These are phyloP conservation scores for Kodamaea jinghongensis DNA, from an alignment of 805 yeast genomes.

Conservation along the genomic window DNA sequence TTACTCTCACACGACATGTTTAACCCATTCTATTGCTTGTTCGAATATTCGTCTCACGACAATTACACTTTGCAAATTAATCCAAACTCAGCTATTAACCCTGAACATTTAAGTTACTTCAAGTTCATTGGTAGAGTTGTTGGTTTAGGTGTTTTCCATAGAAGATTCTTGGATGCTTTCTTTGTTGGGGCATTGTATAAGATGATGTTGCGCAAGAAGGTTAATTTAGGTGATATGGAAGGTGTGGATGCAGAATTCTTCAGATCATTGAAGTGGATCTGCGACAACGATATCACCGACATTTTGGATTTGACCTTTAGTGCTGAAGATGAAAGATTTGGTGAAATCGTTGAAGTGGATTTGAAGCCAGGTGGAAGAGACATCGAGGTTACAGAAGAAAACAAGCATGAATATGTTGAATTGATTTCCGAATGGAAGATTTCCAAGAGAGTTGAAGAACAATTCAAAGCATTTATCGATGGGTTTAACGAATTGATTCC, in stretches of 20 bases:
- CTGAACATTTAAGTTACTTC: slow-evolving; percentile 97
- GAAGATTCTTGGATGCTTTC: slow-evolving; percentile 96
- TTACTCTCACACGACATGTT: slow-evolving; percentile 97
- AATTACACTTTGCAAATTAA: slow-evolving; percentile 96
- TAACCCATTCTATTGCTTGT: slow-evolving; percentile 95
- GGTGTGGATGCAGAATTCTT: slow-evolving; percentile 98
- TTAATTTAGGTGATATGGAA: slow-evolving; percentile 94
- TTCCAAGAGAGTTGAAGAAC: slow-evolving; percentile 88
- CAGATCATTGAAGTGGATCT: slow-evolving; percentile 91
- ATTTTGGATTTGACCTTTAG: slow-evolving; percentile 86
- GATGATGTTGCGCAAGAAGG: slow-evolving; percentile 95
- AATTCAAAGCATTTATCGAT: slow-evolving; percentile 92
- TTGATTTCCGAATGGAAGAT: slow-evolving; percentile 95
- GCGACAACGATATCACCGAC: slow-evolving; percentile 86
- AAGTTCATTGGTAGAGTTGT: slow-evolving; percentile 98
- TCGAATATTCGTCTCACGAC: slow-evolving; percentile 97
- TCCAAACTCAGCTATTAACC: slow-evolving; percentile 95
- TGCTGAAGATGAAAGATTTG: slow-evolving; percentile 90
- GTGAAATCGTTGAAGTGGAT: slow-evolving; percentile 86
- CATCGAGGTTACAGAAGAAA: slow-evolving; percentile 90
- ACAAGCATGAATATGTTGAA: slow-evolving; percentile 93
- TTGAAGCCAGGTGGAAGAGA: slow-evolving; percentile 85
- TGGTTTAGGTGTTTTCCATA: slow-evolving; percentile 96
- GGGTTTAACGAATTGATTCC: slow-evolving; percentile 98
- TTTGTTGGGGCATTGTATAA: slow-evolving; percentile 97